Conservation (phyloP, 192 early-diverging fungal genomes). For the Backusella psychrophila region DNA sequence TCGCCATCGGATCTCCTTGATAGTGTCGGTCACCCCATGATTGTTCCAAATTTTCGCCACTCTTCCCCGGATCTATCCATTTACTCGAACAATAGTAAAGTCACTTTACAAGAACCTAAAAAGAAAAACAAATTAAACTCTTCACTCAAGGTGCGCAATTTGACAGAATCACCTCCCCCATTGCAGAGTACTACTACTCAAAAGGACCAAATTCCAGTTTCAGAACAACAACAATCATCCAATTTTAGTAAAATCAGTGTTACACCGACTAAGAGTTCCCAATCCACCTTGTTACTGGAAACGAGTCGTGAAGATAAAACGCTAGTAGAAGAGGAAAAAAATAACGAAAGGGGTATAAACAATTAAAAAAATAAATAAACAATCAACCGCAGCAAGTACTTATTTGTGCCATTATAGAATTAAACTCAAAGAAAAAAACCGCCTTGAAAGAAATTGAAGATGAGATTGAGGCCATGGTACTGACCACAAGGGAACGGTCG, state of each 20-base stretch:
- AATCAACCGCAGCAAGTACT: neutral
- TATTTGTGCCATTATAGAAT: neutral
- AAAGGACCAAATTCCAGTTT: constrained; percentile 1
- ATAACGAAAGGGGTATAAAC: neutral
- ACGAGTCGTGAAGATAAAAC: constrained; percentile 14
- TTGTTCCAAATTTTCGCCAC: neutral
- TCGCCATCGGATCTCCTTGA: constrained; percentile 33
- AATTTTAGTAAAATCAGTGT: neutral
- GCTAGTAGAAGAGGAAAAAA: constrained; percentile 7
- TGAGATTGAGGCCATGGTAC: neutral
- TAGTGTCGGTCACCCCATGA: constrained; percentile 26
- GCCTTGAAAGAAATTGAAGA: neutral
- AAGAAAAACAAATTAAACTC: neutral
- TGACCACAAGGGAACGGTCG: neutral
- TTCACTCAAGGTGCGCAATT: neutral
- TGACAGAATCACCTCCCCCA: neutral
- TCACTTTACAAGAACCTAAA: neutral
- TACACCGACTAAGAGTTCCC: neutral
- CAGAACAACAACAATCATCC: neutral
- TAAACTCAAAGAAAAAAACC: neutral
- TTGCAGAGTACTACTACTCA: neutral
- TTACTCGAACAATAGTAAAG: neutral
- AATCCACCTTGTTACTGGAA: neutral
- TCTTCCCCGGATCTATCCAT: neutral
- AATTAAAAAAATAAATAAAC: neutral